These are phyloP conservation scores for Chrysanthemum makinoi DNA, from an alignment of 129 eudicot genomes.

Conservation along the genomic window DNA sequence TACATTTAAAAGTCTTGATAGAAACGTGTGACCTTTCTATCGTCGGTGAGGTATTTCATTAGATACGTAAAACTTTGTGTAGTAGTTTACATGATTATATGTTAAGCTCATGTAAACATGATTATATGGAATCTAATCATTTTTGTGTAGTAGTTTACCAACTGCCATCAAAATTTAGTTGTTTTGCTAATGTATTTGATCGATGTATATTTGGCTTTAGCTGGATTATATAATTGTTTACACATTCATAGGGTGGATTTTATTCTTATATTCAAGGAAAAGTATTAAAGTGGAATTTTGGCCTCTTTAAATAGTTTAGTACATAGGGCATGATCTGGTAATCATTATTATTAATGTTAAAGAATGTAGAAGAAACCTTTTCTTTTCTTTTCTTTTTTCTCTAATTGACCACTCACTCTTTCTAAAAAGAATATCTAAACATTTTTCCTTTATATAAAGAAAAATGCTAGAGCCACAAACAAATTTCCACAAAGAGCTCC, in stretches of 20 bases:
- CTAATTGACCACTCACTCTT: no score
- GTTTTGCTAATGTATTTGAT: neutral
- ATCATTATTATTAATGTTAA: conserved; percentile 20
- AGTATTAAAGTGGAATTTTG: conserved; percentile 28
- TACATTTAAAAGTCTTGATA: neutral
- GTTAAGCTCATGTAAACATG: conserved; percentile 3
- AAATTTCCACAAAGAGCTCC: no score
- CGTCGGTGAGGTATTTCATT: conserved; percentile 4
- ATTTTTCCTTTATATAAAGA: no score
- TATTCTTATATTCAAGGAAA: conserved; percentile 10
- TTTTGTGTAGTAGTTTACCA: conserved; percentile 11
- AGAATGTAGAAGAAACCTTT: no score
- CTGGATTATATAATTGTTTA: conserved; percentile 7
- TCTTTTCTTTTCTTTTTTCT: no score
- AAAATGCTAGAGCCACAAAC: no score
- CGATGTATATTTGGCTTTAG: conserved; percentile 6
- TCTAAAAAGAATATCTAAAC: no score
- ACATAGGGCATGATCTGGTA: conserved; percentile 16
- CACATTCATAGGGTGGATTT: neutral
- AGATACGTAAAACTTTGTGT: neutral
- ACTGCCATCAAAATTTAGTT: conserved; percentile 4
- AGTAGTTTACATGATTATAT: neutral
- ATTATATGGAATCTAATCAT: conserved; percentile 25
- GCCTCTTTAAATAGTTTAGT: conserved; percentile 24
- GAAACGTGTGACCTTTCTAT: neutral